Base-by-base conservation (phyloP, 257 asterid species). In the Solanum pimpinellifolium region DNA sequence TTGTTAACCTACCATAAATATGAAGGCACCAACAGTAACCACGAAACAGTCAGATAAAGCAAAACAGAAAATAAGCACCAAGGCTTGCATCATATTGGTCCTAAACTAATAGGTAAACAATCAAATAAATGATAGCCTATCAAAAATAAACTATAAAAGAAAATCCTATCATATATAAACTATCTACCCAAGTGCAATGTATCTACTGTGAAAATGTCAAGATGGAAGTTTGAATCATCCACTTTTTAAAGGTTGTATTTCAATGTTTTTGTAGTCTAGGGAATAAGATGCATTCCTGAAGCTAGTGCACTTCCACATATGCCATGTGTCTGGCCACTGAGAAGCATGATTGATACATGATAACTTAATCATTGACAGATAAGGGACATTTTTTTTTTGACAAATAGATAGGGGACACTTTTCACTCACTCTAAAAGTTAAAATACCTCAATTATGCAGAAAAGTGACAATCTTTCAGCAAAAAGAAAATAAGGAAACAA, bases 1-100 rank as follows among this genome's bases (percentile, higher is more conserved):
- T 97, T 97, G 91, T 96, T 97, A 66, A 97, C 99, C 99, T 95
- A 88, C 76, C 15, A 86, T 21, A 49, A 49, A 59, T 46, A 72
- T 20, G 27, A 87, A 82, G 11, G 66, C 85, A 47, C 85, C 41
- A 80, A 80, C 10, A 16, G 66, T 18, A 29, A 25, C 84, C 84
- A 2, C 6, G 8, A 78, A 80, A 47, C 27, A 47, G 66, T 47
- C 66, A 16, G 47, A 78, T 46, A 47, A 80, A 47, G 25, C 62
- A 77, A 44, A 76, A 77, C 14, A 14, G 39, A 44, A 25, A 44
- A 41, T 14, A 25, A 46, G 66, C 35, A 46, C 33, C 14, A 9
- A 15, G 41, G 46, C 84, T 78, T 77, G 39, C 65, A n/a, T 25
- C 65, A 44, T 25, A 33, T 6, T 44, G 84, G 15, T 77, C 39